Evolutionary conservation across 2,329 filamentous ascomycete genomes (phyloP).

Genomic region (Fusarium sterilihyphosum): DNA sequence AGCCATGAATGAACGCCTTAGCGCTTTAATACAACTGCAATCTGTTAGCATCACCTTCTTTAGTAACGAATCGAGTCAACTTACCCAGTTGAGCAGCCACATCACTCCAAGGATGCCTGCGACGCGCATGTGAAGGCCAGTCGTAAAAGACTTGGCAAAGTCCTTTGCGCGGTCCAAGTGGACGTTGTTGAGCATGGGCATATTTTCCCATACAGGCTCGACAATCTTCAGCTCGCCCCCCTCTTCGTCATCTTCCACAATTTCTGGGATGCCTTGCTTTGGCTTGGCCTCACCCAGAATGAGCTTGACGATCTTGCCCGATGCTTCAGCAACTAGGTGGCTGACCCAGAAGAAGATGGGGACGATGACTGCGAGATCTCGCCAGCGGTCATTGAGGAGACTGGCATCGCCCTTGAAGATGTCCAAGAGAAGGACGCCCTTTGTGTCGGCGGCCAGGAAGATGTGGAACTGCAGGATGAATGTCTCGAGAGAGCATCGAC

Average conservation of each 20-base stretch:
- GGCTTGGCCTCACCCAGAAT: slow-evolving; percentile 26
- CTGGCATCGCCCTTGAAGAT: slow-evolving; percentile 39
- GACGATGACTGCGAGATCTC: slow-evolving; percentile 38
- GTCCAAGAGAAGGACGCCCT: slow-evolving; percentile 55
- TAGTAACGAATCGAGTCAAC: background rate
- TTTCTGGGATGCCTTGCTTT: background rate
- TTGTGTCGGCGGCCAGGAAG: slow-evolving; percentile 68
- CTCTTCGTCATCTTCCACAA: slow-evolving; percentile 20
- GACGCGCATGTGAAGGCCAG: slow-evolving; percentile 22
- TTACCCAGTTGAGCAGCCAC: slow-evolving; percentile 42
- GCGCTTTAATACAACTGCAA: slow-evolving; percentile 27
- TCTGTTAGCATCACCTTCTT: background rate
- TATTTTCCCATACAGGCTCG: slow-evolving; percentile 28
- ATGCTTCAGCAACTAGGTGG: slow-evolving; percentile 39
- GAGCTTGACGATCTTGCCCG: slow-evolving; percentile 39
- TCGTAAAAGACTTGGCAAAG: background rate
- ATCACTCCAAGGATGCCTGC: slow-evolving; percentile 30
- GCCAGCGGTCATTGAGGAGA: slow-evolving; percentile 41
- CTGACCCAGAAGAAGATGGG: slow-evolving; percentile 46
- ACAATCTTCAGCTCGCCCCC: slow-evolving; percentile 37
- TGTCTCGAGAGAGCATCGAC: slow-evolving; percentile 66
- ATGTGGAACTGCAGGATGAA: slow-evolving; percentile 70
- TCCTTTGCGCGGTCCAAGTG: slow-evolving; percentile 9
- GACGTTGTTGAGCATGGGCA: slow-evolving; percentile 7
- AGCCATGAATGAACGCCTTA: background rate